These are phyloP conservation scores for Bromus sterilis DNA, from an alignment of 176 grass and related monocot species.

Conservation along the genomic window DNA sequence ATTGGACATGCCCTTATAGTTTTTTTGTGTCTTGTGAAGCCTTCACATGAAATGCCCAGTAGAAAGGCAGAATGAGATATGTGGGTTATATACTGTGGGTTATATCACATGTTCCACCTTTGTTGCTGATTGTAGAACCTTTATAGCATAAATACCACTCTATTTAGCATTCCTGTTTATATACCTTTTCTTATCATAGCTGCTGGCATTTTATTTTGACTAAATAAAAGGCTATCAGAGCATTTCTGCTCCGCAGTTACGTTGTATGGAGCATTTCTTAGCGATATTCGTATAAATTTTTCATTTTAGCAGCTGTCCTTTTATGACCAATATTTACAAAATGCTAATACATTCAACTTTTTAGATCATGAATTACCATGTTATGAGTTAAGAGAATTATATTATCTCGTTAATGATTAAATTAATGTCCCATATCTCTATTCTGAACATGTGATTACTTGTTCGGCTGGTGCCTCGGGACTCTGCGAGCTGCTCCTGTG, in stretches of 20 bases:
- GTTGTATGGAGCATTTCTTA: background rate
- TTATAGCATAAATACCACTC: background rate
- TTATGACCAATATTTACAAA: background rate
- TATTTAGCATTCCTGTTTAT: slow-evolving; percentile 1
- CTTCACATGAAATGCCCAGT: background rate
- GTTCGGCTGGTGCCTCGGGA: too few relatives aligned
- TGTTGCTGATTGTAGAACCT: background rate
- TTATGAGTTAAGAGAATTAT: too few relatives aligned
- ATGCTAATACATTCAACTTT: background rate
- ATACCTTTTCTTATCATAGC: slow-evolving; percentile 1
- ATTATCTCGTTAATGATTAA: slow-evolving; percentile 5
- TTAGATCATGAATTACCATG: background rate
- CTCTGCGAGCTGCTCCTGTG: too few relatives aligned
- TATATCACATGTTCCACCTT: background rate
- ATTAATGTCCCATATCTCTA: slow-evolving; percentile 8
- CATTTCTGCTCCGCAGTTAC: slow-evolving; percentile 18
- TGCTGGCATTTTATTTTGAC: background rate
- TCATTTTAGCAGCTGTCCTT: background rate
- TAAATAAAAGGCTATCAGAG: background rate
- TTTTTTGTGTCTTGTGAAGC: background rate
- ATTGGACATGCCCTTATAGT: background rate
- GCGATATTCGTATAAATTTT: background rate
- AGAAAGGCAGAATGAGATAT: background rate
- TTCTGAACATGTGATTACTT: background rate
- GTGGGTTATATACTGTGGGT: background rate